Evolutionary conservation across 192 early-diverging fungal species (phyloP).

Genomic region (Martensiomyces pterosporus): DNA sequence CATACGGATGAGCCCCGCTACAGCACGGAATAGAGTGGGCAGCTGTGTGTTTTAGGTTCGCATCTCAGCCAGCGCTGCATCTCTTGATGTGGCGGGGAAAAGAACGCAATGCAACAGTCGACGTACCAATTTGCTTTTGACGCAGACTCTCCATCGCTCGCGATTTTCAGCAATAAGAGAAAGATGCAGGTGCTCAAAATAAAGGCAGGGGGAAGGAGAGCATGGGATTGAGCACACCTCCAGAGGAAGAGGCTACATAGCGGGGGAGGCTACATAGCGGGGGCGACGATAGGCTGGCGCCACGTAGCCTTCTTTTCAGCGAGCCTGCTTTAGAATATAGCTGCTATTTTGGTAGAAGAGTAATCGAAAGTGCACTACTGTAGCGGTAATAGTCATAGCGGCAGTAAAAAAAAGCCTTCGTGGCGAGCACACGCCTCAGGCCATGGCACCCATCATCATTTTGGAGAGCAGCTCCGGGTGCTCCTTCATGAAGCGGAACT

Average conservation of each 20-base stretch:
- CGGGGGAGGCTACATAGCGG: too few species aligned
- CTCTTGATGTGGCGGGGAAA: too few species aligned
- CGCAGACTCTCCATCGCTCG: slow-evolving; percentile 50
- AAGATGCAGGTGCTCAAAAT: neutral
- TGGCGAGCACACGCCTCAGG: too few species aligned
- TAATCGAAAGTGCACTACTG: neutral
- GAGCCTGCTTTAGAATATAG: too few species aligned
- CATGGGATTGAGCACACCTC: neutral
- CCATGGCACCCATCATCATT: slow-evolving; percentile 43
- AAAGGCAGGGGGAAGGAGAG: neutral
- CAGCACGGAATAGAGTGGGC: neutral
- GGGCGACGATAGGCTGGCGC: too few species aligned
- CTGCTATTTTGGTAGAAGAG: neutral
- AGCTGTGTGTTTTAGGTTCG: neutral
- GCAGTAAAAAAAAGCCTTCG: too few species aligned
- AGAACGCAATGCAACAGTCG: too few species aligned
- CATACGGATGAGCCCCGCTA: slow-evolving; percentile 80
- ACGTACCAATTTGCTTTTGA: slow-evolving; percentile 63
- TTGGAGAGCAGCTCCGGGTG: slow-evolving; percentile 54
- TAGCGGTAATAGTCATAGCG: neutral
- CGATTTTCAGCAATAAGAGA: neutral
- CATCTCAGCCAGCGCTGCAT: slow-evolving; percentile 2
- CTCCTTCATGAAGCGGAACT: slow-evolving; percentile 55
- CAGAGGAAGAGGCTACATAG: too few species aligned
- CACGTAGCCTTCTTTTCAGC: too few species aligned